These are phyloP conservation scores for Vitis hybrid DNA, from an alignment of 177 flowering plant genomes.

Conservation along the genomic window DNA sequence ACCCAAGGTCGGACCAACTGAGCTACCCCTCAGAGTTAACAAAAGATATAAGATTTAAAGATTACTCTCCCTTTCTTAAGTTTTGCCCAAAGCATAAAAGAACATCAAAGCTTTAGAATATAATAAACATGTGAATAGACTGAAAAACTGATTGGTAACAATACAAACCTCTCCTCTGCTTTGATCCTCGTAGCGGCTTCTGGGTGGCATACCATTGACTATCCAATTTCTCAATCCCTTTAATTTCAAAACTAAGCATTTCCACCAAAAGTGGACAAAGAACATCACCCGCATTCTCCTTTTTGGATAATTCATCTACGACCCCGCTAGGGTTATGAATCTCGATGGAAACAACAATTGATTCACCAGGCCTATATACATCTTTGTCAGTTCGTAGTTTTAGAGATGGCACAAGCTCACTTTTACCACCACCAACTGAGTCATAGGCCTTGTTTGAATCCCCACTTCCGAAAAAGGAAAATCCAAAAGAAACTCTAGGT, in stretches of 20 bases:
- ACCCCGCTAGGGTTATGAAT: conserved; percentile 30
- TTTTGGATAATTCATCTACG: conserved; percentile 3
- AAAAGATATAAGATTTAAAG: too few species aligned
- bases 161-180: conserved; percentile 66
- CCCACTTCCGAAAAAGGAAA: conserved; percentile 58
- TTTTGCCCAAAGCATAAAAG: neutral
- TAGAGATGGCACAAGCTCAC: conserved; percentile 37
- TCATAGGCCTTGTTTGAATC: conserved; percentile 20
- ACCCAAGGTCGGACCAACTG: too few species aligned
- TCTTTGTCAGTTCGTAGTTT: conserved; percentile 64
- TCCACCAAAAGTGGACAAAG: conserved; percentile 57
- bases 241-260: conserved; percentile 64
- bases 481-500: conserved; percentile 32
- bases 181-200: conserved; percentile 59
- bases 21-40: too few species aligned
- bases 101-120: neutral
- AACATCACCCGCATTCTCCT: conserved; percentile 5
- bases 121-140: neutral
- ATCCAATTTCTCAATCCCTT: conserved; percentile 90
- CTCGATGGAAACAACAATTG: conserved; percentile 53
- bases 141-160: neutral
- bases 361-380: conserved; percentile 87
- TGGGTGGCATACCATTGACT: conserved; percentile 80
- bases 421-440: conserved; percentile 7
- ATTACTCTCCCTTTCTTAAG: too few species aligned